These are phyloP conservation scores for Sporothrix curviconia DNA, from an alignment of 2,329 filamentous ascomycete genomes.

Conservation along the genomic window DNA sequence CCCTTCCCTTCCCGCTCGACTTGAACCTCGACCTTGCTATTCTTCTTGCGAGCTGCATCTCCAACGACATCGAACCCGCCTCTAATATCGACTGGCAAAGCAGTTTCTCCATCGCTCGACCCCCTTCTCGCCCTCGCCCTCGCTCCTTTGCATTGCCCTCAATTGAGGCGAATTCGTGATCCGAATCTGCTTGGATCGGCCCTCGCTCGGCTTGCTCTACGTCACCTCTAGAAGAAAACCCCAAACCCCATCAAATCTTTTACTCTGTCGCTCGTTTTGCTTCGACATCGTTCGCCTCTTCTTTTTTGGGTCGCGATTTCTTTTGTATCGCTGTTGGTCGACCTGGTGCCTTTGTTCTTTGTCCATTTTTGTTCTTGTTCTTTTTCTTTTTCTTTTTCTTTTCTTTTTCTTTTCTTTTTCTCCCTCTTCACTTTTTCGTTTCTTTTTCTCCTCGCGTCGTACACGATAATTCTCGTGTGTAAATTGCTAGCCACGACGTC, in stretches of 20 bases:
- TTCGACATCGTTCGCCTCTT: background rate
- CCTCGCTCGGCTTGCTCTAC: background rate
- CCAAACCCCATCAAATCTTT: background rate
- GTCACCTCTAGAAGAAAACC: too few relatives aligned
- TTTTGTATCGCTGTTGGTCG: background rate
- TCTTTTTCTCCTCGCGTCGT: slow-evolving; percentile 8
- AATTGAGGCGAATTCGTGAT: background rate
- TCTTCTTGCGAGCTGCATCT: too few relatives aligned
- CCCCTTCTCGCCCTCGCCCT: background rate
- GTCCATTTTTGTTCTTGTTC: too few relatives aligned
- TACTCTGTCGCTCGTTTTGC: slow-evolving; percentile 5
- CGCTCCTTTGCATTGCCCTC: background rate
- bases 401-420: too few relatives aligned
- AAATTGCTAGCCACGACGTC: background rate
- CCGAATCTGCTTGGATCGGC: background rate
- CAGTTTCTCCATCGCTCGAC: background rate
- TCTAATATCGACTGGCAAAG: background rate
- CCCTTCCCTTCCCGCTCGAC: background rate
- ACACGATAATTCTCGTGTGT: slow-evolving; percentile 7
- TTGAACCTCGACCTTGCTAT: background rate
- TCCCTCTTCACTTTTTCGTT: too few relatives aligned
- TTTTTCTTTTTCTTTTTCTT: background rate
- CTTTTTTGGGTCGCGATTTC: background rate
- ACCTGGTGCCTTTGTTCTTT: background rate
- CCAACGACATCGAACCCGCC: background rate